Evolutionary conservation across 495 filamentous ascomycete genomes (phyloP).

Genomic region (Neurospora sp.): DNA sequence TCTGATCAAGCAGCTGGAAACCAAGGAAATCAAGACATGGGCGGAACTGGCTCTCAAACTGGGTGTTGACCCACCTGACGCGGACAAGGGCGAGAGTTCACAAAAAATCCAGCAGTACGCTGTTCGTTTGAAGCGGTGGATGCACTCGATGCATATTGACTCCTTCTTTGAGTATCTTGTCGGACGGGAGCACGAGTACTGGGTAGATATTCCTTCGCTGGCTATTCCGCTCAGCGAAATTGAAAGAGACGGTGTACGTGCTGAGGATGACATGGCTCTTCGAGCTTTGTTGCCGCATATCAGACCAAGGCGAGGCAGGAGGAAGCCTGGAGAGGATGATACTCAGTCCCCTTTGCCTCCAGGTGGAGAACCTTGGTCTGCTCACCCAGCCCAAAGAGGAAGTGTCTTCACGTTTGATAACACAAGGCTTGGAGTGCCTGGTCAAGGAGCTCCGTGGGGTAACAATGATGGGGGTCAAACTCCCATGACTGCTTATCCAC

Average conservation of each 20-base stretch:
- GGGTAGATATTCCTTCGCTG: conserved; percentile 66
- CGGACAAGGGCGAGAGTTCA: conserved; percentile 80
- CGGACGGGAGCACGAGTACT: conserved; percentile 72
- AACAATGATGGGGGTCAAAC: conserved; percentile 39
- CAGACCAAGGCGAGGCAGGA: conserved; percentile 79
- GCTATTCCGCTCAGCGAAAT: conserved; percentile 48
- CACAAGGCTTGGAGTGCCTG: conserved; percentile 7
- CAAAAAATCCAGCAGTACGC: conserved; percentile 98
- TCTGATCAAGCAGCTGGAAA: conserved; percentile 71
- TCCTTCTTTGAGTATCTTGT: conserved; percentile 91
- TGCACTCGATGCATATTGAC: conserved; percentile 96
- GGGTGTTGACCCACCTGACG: conserved; percentile 78
- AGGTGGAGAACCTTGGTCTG: conserved; percentile 38
- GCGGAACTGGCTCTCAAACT: conserved; percentile 79
- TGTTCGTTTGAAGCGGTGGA: conserved; percentile 92
- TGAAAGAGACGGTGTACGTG: conserved; percentile 72
- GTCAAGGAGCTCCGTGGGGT: conserved; percentile 8
- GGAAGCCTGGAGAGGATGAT: conserved; percentile 65
- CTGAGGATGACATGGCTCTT: conserved; percentile 89
- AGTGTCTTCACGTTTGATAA: conserved; percentile 27
- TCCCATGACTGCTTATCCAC: conserved; percentile 31
- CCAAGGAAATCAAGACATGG: conserved; percentile 94
- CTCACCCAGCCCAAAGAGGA: conserved; percentile 33
- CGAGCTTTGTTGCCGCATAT: conserved; percentile 83
- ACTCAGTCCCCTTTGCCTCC: conserved; percentile 50